phyloP scores from a whole-genome alignment of 2,329 filamentous ascomycete species.

The Phoma sp. region DNA sequence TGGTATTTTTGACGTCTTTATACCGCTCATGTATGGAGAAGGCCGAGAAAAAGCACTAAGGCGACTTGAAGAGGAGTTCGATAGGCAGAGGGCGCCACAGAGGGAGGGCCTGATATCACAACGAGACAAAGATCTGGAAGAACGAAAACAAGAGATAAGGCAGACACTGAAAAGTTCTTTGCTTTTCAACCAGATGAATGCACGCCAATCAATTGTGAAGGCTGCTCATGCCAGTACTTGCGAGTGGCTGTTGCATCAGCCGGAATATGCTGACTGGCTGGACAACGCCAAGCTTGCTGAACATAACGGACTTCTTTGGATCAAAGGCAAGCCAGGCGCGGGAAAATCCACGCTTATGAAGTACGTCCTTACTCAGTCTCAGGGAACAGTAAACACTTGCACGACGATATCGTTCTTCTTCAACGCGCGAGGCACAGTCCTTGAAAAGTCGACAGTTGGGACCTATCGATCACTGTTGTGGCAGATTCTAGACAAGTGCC shows the following conservation, averaged over 20 bases:
- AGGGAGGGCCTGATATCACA: no score
- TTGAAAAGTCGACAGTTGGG: background rate
- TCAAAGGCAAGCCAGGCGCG: constrained; percentile 44
- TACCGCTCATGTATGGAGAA: no score
- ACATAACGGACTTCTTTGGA: constrained; percentile 29
- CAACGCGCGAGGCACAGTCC: background rate
- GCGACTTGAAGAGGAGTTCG: no score
- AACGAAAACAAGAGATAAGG: no score
- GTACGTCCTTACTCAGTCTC: constrained; percentile 25
- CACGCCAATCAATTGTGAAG: constrained; percentile 47
- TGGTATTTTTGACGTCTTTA: no score
- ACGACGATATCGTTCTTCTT: background rate
- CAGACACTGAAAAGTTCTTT: no score
- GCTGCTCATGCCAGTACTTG: constrained; percentile 35
- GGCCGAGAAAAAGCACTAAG: no score
- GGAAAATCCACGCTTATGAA: constrained; percentile 54
- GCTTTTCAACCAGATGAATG: constrained; percentile 43
- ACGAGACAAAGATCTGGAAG: no score
- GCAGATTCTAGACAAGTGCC: background rate
- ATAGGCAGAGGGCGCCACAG: no score
- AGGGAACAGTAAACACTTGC: background rate
- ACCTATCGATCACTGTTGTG: background rate
- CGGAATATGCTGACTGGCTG: constrained; percentile 49
- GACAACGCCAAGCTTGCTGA: constrained; percentile 29
- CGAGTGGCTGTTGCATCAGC: constrained; percentile 32